Evolutionary conservation across 176 grass and related monocot species (phyloP), one percentile per base, ranked within the genome.

Genomic region (Chrysopogon serrulatus): DNA sequence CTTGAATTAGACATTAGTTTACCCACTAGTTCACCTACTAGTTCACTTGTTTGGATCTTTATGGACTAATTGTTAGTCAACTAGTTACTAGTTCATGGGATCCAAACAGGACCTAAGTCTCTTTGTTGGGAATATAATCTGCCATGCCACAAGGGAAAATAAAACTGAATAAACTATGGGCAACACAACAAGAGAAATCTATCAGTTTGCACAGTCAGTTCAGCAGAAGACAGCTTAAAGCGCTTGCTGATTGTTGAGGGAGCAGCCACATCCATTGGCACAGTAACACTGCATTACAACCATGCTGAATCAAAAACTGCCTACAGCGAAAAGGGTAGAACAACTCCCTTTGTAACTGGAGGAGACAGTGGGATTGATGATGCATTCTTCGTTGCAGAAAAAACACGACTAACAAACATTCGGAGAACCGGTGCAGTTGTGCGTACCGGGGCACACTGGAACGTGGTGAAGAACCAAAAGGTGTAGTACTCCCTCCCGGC

Each of bases 401-500:
- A 41, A 13, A 10, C 32, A 76, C 4, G 47, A 70, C 16, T 1
- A 54, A 42, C 19, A 79, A 10, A 15, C 24, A 18, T 61, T 65
- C 4, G 27, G 73, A 36, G n/a, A 66, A 72, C 35, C 2, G 5
- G 40, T 57, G 36, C 54, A 17, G 65, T 41, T 16, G 6, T 72
- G 79, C 87, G 34, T 89, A 98, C 96, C 91, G 77, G 83, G 27
- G 86, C 60, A 61, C 83, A 93, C 68, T 92, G 71, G 82, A 98
- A 98, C 10, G 93, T 85, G 34, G 87, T 94, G 82, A 98, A 98
- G 78, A 98, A 98, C 96, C 96, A 98, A 86, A 98, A 98, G 4
- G 96, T 95, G 85, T 95, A 98, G 86, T 98, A 71, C 26, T 85
- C 93, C 83, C 96, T 98, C 28, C 96, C 96, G 27, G 96, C 86